Conservation (phyloP, 148 eudicot genomes). For the Euryodendron excelsum region DNA sequence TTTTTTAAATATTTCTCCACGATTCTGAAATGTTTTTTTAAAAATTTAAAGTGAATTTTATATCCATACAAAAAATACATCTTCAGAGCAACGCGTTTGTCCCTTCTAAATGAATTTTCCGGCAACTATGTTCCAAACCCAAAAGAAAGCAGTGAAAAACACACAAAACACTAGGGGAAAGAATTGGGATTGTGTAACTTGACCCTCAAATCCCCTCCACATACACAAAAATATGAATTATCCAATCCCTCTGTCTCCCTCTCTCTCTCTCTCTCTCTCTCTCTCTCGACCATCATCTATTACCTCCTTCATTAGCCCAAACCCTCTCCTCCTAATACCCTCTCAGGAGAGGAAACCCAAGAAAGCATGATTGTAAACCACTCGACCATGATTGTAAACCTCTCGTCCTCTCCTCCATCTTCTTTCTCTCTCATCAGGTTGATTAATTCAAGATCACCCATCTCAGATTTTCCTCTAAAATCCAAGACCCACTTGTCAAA, state of each 20-base stretch:
- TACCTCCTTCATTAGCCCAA: slow-evolving; percentile 13
- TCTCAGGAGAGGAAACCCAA: not conserved
- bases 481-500: slow-evolving; percentile 43
- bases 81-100: too few species aligned
- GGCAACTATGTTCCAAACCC: too few species aligned
- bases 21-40: too few species aligned
- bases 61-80: too few species aligned
- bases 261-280: not conserved
- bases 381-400: slow-evolving; percentile 51
- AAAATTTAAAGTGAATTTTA: too few species aligned
- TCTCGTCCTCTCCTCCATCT: slow-evolving; percentile 43
- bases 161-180: not conserved
- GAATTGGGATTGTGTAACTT: not conserved
- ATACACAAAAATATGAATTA: slow-evolving; percentile 33
- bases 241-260: slow-evolving; percentile 29
- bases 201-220: slow-evolving; percentile 29
- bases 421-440: slow-evolving; percentile 29
- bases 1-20: too few species aligned
- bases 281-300: slow-evolving; percentile 1
- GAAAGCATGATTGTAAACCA: too few species aligned
- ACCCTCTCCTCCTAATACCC: slow-evolving; percentile 9
- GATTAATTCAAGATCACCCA: slow-evolving; percentile 39
- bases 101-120: too few species aligned
- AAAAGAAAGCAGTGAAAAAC: too few species aligned
- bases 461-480: slow-evolving; percentile 27